Conservation (phyloP, 2,329 filamentous ascomycete species). For the Colletotrichum nymphaeae region DNA sequence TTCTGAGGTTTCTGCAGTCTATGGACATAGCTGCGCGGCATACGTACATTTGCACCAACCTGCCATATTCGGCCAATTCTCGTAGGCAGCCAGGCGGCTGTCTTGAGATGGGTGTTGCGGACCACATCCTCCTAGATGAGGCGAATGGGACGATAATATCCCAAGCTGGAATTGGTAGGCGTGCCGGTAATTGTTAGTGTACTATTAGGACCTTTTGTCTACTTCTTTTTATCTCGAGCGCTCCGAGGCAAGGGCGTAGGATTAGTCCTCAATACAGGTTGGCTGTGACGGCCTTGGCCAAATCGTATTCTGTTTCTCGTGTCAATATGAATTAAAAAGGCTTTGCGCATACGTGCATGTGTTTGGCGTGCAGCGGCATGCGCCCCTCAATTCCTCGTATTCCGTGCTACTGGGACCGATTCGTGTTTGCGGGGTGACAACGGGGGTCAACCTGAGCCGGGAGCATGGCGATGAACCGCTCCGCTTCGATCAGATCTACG, state of each 20-base stretch:
- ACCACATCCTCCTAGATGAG: slow-evolving; percentile 7
- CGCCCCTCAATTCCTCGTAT: slow-evolving; percentile 24
- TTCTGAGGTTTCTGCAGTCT: slow-evolving; percentile 28
- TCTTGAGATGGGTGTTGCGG: neutral
- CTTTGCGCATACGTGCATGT: neutral
- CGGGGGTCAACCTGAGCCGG: slow-evolving; percentile 15
- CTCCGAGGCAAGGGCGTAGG: slow-evolving; percentile 26
- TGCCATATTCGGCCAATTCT: neutral
- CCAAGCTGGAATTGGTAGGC: slow-evolving; percentile 14
- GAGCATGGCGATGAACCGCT: slow-evolving; percentile 2
- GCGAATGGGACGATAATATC: neutral
- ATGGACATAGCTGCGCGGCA: slow-evolving; percentile 36
- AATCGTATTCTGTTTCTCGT: neutral
- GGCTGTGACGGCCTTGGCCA: slow-evolving; percentile 20
- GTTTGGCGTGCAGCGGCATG: neutral
- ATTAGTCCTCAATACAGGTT: slow-evolving; percentile 34
- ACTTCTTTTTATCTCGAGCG: slow-evolving; percentile 29
- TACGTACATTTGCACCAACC: slow-evolving; percentile 36
- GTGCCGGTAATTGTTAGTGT: slow-evolving; percentile 37
- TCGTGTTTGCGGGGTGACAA: slow-evolving; percentile 29
- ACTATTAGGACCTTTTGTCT: slow-evolving; percentile 35
- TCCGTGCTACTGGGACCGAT: slow-evolving; percentile 18
- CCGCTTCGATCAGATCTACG: slow-evolving; percentile 12
- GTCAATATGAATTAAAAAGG: neutral
- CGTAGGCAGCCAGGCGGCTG: neutral